These are phyloP conservation scores for Pseudocercospora pini-densiflorae DNA, from an alignment of 2,329 filamentous ascomycete species.

Conservation along the genomic window DNA sequence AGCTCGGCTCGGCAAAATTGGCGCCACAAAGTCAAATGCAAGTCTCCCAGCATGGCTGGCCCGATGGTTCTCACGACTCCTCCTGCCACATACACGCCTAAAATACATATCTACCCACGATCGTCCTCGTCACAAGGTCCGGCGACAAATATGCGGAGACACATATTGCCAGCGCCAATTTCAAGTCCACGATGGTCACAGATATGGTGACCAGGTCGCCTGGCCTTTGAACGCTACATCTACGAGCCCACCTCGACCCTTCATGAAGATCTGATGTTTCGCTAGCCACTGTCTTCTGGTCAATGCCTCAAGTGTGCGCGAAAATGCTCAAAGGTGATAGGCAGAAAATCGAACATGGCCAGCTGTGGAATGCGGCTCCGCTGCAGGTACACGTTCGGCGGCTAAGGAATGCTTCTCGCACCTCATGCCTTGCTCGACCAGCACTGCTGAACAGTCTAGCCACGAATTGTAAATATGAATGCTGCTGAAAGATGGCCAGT, in stretches of 20 bases:
- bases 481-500: constrained; percentile 19
- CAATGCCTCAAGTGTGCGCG: not conserved
- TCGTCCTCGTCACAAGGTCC: not conserved
- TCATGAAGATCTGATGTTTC: constrained; percentile 5
- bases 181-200: not conserved
- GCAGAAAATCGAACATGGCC: not conserved
- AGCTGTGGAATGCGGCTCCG: constrained; percentile 23
- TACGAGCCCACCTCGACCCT: not conserved
- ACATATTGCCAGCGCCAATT: not conserved
- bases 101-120: not conserved
- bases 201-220: not conserved
- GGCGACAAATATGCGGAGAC: not conserved
- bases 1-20: constrained; percentile 5
- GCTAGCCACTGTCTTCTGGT: constrained; percentile 5
- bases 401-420: constrained; percentile 24
- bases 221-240: not conserved
- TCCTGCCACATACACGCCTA: not conserved
- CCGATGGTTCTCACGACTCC: not conserved
- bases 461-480: constrained; percentile 11
- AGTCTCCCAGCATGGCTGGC: not conserved
- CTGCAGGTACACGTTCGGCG: constrained; percentile 4
- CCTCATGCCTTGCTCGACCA: constrained; percentile 19
- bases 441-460: constrained; percentile 18
- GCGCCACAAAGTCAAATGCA: not conserved
- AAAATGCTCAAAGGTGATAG: not conserved